phyloP scores from a whole-genome alignment of 2,329 filamentous ascomycete genomes.

The Stagonosporopsis rhizophila region DNA sequence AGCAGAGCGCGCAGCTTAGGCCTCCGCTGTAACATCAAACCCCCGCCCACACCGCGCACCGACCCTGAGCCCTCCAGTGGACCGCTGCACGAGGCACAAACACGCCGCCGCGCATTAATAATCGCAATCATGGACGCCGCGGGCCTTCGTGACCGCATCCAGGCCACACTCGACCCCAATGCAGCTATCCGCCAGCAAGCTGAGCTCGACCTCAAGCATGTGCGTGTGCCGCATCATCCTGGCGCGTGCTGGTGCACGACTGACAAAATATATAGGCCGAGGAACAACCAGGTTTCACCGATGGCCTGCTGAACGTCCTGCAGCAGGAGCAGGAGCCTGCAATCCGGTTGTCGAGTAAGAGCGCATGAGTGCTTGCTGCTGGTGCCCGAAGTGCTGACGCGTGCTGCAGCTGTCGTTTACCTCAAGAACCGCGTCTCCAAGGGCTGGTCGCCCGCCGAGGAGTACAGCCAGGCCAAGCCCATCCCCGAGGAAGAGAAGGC shows the following conservation, averaged over 20 bases:
- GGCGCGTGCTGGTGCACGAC: constrained; percentile 22
- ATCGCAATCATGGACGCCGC: constrained; percentile 71
- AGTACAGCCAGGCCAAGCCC: constrained; percentile 72
- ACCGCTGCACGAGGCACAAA: constrained; percentile 15
- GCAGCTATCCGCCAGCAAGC: constrained; percentile 77
- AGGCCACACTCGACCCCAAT: constrained; percentile 76
- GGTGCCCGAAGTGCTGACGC: constrained; percentile 30
- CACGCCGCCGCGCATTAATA: constrained; percentile 15
- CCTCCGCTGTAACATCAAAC: constrained; percentile 16
- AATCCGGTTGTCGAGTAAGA: constrained; percentile 83
- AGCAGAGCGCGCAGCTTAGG: constrained; percentile 25
- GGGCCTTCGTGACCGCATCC: constrained; percentile 77
- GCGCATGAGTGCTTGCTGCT: constrained; percentile 27
- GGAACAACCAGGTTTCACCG: constrained; percentile 86
- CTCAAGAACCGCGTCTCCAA: constrained; percentile 97
- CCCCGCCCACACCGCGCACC: constrained; percentile 32
- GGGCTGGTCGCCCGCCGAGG: constrained; percentile 83
- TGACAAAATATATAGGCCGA: constrained; percentile 71
- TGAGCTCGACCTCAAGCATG: constrained; percentile 82
- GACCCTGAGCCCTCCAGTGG: constrained; percentile 17
- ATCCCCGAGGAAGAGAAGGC: constrained; percentile 91
- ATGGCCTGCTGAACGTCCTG: constrained; percentile 88
- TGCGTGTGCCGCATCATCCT: constrained; percentile 54
- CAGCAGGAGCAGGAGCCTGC: constrained; percentile 85
- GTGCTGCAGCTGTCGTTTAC: constrained; percentile 82